Evolutionary conservation across 2,329 filamentous ascomycete species (phyloP).

Genomic region (Monilinia vaccinii-corymbosi): DNA sequence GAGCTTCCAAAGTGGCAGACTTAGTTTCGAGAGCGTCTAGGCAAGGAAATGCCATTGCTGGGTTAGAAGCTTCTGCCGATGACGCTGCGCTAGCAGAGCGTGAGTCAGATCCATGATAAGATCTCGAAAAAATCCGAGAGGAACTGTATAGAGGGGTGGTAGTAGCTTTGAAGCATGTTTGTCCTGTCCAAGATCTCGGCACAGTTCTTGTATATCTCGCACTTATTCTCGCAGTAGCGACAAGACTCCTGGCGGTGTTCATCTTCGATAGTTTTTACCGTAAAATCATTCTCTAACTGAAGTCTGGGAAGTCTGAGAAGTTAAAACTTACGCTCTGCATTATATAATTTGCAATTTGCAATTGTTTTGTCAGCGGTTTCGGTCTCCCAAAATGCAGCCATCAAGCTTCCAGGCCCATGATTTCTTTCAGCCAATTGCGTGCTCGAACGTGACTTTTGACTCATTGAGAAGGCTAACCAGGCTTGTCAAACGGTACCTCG

Average conservation of each 20-base stretch:
- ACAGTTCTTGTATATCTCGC: conserved; percentile 12
- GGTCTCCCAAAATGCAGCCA: not conserved
- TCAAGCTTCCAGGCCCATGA: not conserved
- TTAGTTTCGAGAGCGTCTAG: conserved; percentile 75
- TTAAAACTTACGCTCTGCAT: not conserved
- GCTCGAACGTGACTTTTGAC: conserved; percentile 11
- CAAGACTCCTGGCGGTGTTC: conserved; percentile 21
- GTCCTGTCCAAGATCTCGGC: conserved; percentile 13
- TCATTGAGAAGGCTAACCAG: too few relatives aligned
- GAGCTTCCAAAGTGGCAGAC: conserved; percentile 62
- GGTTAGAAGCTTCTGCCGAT: conserved; percentile 52
- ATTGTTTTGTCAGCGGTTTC: conserved; percentile 13
- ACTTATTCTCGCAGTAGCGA: conserved; percentile 17
- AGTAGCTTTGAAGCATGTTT: conserved; percentile 13
- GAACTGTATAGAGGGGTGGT: conserved; percentile 4
- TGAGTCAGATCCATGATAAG: conserved; percentile 19
- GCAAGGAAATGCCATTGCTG: conserved; percentile 82
- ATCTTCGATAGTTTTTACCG: conserved; percentile 12
- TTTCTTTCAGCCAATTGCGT: conserved; percentile 14
- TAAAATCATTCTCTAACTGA: not conserved
- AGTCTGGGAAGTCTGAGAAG: not conserved
- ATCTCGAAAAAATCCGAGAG: conserved; percentile 12
- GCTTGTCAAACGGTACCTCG: not conserved
- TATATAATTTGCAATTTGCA: too few relatives aligned
- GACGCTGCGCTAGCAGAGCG: conserved; percentile 15